These are phyloP conservation scores for Flaveria sonorensis DNA, from an alignment of 129 eudicot genomes.

Conservation along the genomic window DNA sequence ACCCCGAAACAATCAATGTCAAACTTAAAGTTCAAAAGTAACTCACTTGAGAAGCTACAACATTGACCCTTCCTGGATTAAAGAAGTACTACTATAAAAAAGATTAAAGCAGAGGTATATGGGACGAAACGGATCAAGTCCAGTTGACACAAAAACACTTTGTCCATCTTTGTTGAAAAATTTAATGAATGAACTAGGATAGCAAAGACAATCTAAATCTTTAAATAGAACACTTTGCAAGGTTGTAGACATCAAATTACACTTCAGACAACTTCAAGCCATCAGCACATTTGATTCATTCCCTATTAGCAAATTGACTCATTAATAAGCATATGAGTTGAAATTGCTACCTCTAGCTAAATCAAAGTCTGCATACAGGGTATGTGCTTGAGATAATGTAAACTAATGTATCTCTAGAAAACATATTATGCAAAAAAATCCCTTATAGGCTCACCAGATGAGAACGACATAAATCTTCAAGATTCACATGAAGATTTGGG, in stretches of 20 bases:
- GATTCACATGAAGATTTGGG: slow-evolving; percentile 58
- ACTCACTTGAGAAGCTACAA: not conserved
- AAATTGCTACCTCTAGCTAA: not conserved
- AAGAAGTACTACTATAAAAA: not conserved
- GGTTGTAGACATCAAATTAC: not conserved
- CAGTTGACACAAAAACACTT: not conserved
- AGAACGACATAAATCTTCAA: slow-evolving; percentile 91
- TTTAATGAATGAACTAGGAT: not conserved
- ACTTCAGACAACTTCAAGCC: not conserved
- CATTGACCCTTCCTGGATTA: not conserved
- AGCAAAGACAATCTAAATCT: not conserved
- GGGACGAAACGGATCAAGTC: not conserved
- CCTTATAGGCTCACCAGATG: slow-evolving; percentile 57
- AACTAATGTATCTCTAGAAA: not conserved
- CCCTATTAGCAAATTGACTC: not conserved
- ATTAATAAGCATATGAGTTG: not conserved
- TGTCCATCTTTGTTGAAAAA: not conserved
- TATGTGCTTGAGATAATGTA: not conserved
- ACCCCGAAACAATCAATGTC: not conserved
- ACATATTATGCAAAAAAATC: not conserved
- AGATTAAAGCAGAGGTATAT: not conserved
- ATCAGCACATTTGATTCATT: not conserved
- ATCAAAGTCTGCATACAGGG: not conserved
- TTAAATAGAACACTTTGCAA: not conserved
- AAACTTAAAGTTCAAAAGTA: no score